Evolutionary conservation across 2,329 filamentous ascomycete genomes (phyloP), one percentile per base, ranked within the genome.

Genomic region (Graphilbum sp.): DNA sequence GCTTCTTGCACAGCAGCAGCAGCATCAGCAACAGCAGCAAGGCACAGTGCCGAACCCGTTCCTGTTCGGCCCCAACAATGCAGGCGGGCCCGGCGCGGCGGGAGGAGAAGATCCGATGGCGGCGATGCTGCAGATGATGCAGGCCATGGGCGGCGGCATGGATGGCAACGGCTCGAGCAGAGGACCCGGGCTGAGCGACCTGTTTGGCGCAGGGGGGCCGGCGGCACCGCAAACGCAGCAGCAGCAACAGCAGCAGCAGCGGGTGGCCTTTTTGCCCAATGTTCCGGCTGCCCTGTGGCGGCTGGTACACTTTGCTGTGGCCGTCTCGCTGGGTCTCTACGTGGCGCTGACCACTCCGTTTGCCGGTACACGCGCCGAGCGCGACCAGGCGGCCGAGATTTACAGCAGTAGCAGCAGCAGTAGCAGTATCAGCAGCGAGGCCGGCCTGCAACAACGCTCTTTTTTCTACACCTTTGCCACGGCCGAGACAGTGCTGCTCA

Each of bases 381-480:
- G 81, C 23, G 66, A 72, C 39, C 44, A 49, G 18, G 52, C 57
- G 8, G 51, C 49, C 2, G 21, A 24, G 6, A 24, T 24, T n/a
- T n/a, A n/a, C n/a, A n/a, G 7, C 23, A 7, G 23, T 7, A 25
- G 23, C 23, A 12, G 23, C 23, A 7, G 23, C 7, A 25, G 23
- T 5, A 29, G 55, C 62, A 23, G 53, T 57, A 36, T 29, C 27
- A 5, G 27, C 46, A 40, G 35, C 19, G 21, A n/a, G 15, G 35
- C 43, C 32, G 37, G 29, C 9, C 24, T 45, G 41, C 34, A 47
- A 25, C 45, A 41, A 38, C 34, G 37, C 40, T 40, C 40, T 42
- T 78, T 86, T 57, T 86, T 88, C 56, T 84, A 76, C 62, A 67
- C 81, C n/a, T 90, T 88, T 52, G 77, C 80, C 6, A 84, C 81